phyloP scores from a whole-genome alignment of 257 asterid genomes.

The Gentiana dahurica region DNA sequence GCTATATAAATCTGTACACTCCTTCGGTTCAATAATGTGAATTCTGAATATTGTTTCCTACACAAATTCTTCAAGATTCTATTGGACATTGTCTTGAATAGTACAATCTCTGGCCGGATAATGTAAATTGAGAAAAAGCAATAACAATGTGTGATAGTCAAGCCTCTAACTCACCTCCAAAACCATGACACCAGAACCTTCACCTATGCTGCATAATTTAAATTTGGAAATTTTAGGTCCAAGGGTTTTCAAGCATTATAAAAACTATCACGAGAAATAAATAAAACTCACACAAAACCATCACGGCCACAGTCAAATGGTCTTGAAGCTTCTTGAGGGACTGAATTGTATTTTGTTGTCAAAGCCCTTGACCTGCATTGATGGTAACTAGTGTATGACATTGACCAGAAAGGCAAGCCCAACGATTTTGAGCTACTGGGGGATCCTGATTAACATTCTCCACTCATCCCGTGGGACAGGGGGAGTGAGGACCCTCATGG shows the following conservation, averaged over 20 bases:
- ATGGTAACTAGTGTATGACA: constrained; percentile 6
- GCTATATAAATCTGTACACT: too few relatives aligned
- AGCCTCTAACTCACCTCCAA: constrained; percentile 60
- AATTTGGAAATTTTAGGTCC: constrained; percentile 8
- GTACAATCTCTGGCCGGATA: neutral
- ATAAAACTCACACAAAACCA: constrained; percentile 83
- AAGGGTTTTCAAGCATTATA: constrained; percentile 4
- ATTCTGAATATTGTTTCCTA: too few relatives aligned
- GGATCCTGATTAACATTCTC: too few relatives aligned
- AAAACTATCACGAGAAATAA: neutral
- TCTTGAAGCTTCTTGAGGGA: constrained; percentile 77
- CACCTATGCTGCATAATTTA: constrained; percentile 70
- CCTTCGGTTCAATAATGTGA: too few relatives aligned
- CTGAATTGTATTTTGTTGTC: constrained; percentile 66
- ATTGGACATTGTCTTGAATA: neutral
- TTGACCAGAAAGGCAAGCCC: too few relatives aligned
- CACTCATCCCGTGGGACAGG: too few relatives aligned
- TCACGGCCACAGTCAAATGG: constrained; percentile 93
- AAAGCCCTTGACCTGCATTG: constrained; percentile 76
- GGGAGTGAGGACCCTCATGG: too few relatives aligned
- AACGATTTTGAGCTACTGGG: too few relatives aligned
- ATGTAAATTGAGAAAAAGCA: neutral
- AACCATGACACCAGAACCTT: constrained; percentile 85
- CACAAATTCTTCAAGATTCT: too few relatives aligned
- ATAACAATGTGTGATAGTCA: neutral